Percentiles rank a stretch among this genome's conserved stretches.
Evolutionary conservation across 805 yeast species (phyloP).

Genomic region (Kregervanrija pseudodelftensis): DNA sequence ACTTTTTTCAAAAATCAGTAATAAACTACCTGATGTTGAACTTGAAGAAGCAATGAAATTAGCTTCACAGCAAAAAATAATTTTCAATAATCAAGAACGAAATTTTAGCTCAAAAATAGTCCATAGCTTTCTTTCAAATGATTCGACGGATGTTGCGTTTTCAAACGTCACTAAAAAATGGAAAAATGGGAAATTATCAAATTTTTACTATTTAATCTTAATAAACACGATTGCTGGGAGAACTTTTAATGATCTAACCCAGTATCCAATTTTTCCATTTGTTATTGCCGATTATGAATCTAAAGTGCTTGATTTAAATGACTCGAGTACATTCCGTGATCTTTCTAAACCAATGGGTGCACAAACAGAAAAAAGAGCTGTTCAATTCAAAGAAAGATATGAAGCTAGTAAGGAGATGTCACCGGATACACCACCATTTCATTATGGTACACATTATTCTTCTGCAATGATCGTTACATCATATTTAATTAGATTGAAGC

Average conservation of each 20-base stretch:
- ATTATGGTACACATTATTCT: conserved; percentile 89
- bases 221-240: conserved; percentile 82
- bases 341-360: conserved; percentile 90
- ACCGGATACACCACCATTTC: conserved; percentile 62
- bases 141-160: conserved; percentile 10
- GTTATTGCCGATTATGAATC: conserved; percentile 78
- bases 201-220: conserved; percentile 74
- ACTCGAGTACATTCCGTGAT: conserved; percentile 64
- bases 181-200: conserved; percentile 73
- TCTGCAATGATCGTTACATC: conserved; percentile 91
- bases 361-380: conserved; percentile 53
- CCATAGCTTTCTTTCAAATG: conserved; percentile 10
- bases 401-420: conserved; percentile 58
- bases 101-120: conserved; percentile 8
- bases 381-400: conserved; percentile 61
- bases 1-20: conserved; percentile 42
- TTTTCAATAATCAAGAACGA: conserved; percentile 1
- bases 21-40: conserved; percentile 46
- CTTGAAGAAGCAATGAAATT: conserved; percentile 46
- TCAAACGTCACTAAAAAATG: conserved; percentile 59
- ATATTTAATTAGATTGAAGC: conserved; percentile 66
- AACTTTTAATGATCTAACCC: conserved; percentile 83
- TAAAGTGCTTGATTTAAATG: conserved; percentile 53
- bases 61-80: conserved; percentile 30
- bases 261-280: conserved; percentile 91